phyloP scores from a whole-genome alignment of 768 basidiomycete species.

The Gelatoporia subvermispora region DNA sequence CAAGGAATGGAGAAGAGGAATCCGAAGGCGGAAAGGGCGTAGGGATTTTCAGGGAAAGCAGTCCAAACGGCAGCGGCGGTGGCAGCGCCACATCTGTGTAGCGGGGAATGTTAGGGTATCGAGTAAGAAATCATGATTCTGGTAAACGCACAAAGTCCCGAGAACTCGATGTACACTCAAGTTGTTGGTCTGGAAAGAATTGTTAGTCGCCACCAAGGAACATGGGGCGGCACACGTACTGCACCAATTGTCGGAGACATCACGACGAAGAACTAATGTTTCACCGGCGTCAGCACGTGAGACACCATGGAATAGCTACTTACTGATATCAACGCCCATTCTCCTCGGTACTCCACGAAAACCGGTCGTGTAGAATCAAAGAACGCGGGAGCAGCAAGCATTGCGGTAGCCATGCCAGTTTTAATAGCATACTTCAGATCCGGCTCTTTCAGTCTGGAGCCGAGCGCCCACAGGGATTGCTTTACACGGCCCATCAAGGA shows the following conservation, averaged over 20 bases:
- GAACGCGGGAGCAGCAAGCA: constrained; percentile 87
- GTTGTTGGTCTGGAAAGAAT: constrained; percentile 94
- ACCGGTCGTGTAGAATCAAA: constrained; percentile 69
- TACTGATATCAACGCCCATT: constrained; percentile 95
- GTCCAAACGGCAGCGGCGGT: constrained; percentile 71
- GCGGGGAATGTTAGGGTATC: neutral
- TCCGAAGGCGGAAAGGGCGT: constrained; percentile 76
- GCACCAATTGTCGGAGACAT: constrained; percentile 87
- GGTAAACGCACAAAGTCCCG: constrained; percentile 68
- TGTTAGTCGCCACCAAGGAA: too few species aligned
- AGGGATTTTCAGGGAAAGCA: constrained; percentile 69
- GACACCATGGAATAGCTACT: constrained; percentile 19
- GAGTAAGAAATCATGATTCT: neutral
- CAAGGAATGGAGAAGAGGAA: constrained; percentile 90
- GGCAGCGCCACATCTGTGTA: constrained; percentile 65
- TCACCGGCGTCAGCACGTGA: neutral
- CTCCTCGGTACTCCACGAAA: constrained; percentile 81
- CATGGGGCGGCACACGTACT: too few species aligned
- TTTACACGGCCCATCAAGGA: constrained; percentile 56
- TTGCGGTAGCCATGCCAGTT: constrained; percentile 74
- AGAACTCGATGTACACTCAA: constrained; percentile 77
- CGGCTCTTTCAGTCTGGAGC: constrained; percentile 58
- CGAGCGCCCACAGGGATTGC: constrained; percentile 69
- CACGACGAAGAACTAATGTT: constrained; percentile 77
- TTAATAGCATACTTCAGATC: constrained; percentile 88